Evolutionary conservation across 2,329 filamentous ascomycete genomes (phyloP).

Genomic region (Cladophialophora exuberans): DNA sequence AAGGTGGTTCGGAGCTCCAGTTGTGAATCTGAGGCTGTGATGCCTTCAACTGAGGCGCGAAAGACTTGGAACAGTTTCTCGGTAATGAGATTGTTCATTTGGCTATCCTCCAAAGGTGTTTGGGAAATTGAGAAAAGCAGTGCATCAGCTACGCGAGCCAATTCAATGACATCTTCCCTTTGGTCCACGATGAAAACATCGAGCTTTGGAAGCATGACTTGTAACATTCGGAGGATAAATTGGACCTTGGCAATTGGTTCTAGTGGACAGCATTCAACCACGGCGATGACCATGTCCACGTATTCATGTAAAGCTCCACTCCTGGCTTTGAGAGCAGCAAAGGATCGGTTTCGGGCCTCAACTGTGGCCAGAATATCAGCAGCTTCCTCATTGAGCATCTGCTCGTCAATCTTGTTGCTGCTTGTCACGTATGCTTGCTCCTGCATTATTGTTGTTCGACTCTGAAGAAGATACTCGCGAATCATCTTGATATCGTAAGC

Average conservation of each 20-base stretch:
- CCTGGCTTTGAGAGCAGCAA: conserved; percentile 49
- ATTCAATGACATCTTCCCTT: conserved; percentile 70
- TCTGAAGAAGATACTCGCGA: conserved; percentile 66
- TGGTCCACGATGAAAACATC: conserved; percentile 74
- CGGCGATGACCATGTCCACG: conserved; percentile 81
- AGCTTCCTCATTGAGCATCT: conserved; percentile 45
- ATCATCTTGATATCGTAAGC: conserved; percentile 73
- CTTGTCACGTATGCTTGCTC: conserved; percentile 40
- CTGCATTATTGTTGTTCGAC: conserved; percentile 60
- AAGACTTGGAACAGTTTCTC: conserved; percentile 92
- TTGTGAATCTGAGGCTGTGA: conserved; percentile 70
- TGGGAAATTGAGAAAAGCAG: conserved; percentile 47
- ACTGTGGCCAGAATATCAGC: conserved; percentile 43
- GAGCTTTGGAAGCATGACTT: conserved; percentile 84
- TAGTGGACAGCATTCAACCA: conserved; percentile 81
- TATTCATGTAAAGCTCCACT: conserved; percentile 77
- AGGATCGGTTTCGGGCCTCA: conserved; percentile 45
- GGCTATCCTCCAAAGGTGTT: conserved; percentile 37
- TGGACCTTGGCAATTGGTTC: conserved; percentile 71
- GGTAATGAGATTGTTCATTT: conserved; percentile 71
- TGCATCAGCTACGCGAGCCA: conserved; percentile 76
- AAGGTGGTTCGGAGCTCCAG: conserved; percentile 77
- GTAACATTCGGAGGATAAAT: conserved; percentile 83
- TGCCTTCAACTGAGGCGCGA: conserved; percentile 79
- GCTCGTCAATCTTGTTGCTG: conserved; percentile 42